A percentile compares a stretch with the other conserved stretches of the same genome.
Conservation (phyloP, 352 stramenopile genomes). For the Pythium dissotocum region DNA sequence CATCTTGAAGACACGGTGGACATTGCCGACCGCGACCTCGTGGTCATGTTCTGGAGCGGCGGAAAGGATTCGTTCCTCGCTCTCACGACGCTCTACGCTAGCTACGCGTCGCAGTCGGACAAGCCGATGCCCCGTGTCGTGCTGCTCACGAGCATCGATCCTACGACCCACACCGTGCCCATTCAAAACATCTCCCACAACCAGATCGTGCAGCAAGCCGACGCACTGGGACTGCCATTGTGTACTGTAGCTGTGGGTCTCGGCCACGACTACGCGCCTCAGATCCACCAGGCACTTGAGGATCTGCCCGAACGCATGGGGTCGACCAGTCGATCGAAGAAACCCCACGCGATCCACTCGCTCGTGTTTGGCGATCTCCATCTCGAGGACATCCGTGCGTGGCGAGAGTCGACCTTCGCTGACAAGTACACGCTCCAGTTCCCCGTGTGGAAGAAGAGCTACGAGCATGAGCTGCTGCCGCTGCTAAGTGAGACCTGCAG, state of each 20-base stretch:
- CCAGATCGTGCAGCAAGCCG: conserved; percentile 69
- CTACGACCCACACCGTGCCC: conserved; percentile 63
- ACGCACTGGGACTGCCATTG: conserved; percentile 71
- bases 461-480: conserved; percentile 63
- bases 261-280: conserved; percentile 33
- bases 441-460: conserved; percentile 75
- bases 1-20: conserved; percentile 15
- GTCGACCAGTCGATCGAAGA: conserved; percentile 24
- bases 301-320: conserved; percentile 30
- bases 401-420: conserved; percentile 71
- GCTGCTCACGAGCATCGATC: conserved; percentile 88
- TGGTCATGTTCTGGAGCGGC: conserved; percentile 88
- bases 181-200: conserved; percentile 83
- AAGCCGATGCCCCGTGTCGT: conserved; percentile 58
- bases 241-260: conserved; percentile 67
- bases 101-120: conserved; percentile 23
- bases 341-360: conserved; percentile 31
- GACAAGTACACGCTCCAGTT: conserved; percentile 60
- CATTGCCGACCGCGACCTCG: conserved; percentile 39
- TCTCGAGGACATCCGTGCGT: conserved; percentile 79
- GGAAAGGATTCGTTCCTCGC: conserved; percentile 91
- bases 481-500: conserved; percentile 55
- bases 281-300: conserved; percentile 33
- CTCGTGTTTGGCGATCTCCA: conserved; percentile 91
- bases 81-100: conserved; percentile 44